These are phyloP conservation scores for Panus rudis DNA, from an alignment of 768 basidiomycete species.

Conservation along the genomic window DNA sequence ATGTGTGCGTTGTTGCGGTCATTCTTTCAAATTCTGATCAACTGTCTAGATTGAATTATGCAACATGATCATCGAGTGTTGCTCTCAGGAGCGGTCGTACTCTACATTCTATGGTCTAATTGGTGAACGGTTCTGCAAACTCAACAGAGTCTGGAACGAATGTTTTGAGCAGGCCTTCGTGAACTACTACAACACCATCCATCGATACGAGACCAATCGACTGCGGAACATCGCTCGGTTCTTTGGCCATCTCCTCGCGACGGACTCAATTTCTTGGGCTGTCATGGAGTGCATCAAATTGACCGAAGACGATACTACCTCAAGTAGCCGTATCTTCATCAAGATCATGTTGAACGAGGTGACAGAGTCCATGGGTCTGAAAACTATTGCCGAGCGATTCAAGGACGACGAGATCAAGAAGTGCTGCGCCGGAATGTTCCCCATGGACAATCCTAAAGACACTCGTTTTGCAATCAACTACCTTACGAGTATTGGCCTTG, in stretches of 20 bases:
- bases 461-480: conserved; percentile 97
- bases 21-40: background rate
- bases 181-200: conserved; percentile 92
- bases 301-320: conserved; percentile 97
- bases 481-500: conserved; percentile 92
- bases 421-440: conserved; percentile 84
- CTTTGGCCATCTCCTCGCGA: conserved; percentile 87
- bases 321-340: conserved; percentile 91
- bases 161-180: conserved; percentile 80
- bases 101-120: conserved; percentile 95
- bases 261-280: conserved; percentile 86
- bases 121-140: conserved; percentile 93
- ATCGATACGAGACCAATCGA: conserved; percentile 98
- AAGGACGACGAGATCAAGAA: conserved; percentile 75
- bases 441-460: conserved; percentile 92
- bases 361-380: conserved; percentile 89
- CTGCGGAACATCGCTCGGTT: conserved; percentile 95
- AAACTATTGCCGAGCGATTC: conserved; percentile 81
- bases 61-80: conserved; percentile 99
- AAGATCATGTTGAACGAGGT: conserved; percentile 96
- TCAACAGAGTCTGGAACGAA: conserved; percentile 93
- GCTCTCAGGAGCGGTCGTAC: conserved; percentile 98
- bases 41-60: conserved; percentile 88
- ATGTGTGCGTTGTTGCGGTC: conserved; percentile 15
- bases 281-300: conserved; percentile 80